Base-by-base conservation (phyloP, 2,329 filamentous ascomycete genomes). In the Verticillium nubilum region DNA sequence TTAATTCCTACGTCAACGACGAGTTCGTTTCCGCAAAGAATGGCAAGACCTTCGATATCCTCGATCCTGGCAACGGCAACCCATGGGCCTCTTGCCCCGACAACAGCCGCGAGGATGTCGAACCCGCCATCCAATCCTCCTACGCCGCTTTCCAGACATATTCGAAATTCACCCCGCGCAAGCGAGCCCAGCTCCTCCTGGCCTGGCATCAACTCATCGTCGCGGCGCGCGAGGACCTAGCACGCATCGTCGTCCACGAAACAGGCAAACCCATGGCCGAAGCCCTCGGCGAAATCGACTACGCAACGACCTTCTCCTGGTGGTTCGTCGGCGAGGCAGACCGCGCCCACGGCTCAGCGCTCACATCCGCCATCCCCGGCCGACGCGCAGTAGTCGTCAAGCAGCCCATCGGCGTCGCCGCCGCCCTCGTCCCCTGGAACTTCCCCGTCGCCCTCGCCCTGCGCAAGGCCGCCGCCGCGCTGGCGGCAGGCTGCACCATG, bases 401-500 rank as follows among this genome's bases (percentile, higher is more conserved):
- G 42, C 72, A 75, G 58, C 74, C 74, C 0, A 61, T 76, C 1
- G 73, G 73, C n/a, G 72, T 75, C 7, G 68, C 68, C 3, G 73
- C 68, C 0, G 72, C 70, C 5, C 62, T 75, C 15, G 71, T 75
- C 2, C 72, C 73, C 0, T 74, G 85, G 86, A 88, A 90, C 72
- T 89, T 88, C 63, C 81, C 81, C 7, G 70, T 79, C 27, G 80
- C 78, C n/a, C 81, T 83, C 72, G 72, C 79, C 12, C 69, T 79
- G 7, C 68, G 78, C 19, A 81, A 81, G 60, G 73, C 76, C 10
- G 74, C 71, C 2, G 75, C 85, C 0, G 85, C 84, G 1, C 75
- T 92, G 29, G 89, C 89, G 23, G 88, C 88, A 9, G 89, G 89
- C 12, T 91, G 88, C 69, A 90, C 88, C 1, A 90, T 93, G 85